Base-by-base conservation (phyloP, 768 basidiomycete genomes). In the Mycena sanguinolenta region DNA sequence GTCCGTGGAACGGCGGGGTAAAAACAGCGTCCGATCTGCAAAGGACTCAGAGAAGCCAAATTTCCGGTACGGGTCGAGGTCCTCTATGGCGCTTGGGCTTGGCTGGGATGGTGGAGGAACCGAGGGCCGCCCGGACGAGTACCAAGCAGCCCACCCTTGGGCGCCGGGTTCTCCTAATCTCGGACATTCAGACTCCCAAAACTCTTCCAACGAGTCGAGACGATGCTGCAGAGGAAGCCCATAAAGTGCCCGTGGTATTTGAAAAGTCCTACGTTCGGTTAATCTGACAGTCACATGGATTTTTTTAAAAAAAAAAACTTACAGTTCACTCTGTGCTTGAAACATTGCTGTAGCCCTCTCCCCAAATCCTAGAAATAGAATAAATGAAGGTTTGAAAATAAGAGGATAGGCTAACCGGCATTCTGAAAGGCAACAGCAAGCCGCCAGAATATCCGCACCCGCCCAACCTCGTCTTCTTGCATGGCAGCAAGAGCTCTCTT, bases 301-400 rank as follows among this genome's bases (percentile, higher is more conserved):
- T 10, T 14, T n/a, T 57, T n/a, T n/a, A n/a, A n/a, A 23, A 44
- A 50, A 62, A 23, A 46, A 50, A 27, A 78, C 90, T 73, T 81
- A 95, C 94, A 95, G 74, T 80, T 95, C 95, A 19, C 91, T 88
- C 79, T 96, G 93, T 13, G 93, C 93, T 77, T 96, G 95, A 74
- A 95, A 92, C 75, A 95, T 82, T 4, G 93, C 93, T 62, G 85
- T 89, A 16, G 92, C 91, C 57, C 91, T 88, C 79, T 96, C 95
- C 50, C 84, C 71, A 71, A 87, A 95, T 16, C 94, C 94, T 95
- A 73, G 30, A 75, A 67, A 38, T 28, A 65, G 60, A 70, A 57
- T 67, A 34, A 61, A 63, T 69, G 52, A 71, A 63, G 23, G 34
- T 54, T 21, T 46, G 49, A 38, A 6, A 62, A 39, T 32, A 42